Evolutionary conservation across 441 rosid species (phyloP), one percentile per base, ranked within the genome.

Genomic region (Erodium trifolium): DNA sequence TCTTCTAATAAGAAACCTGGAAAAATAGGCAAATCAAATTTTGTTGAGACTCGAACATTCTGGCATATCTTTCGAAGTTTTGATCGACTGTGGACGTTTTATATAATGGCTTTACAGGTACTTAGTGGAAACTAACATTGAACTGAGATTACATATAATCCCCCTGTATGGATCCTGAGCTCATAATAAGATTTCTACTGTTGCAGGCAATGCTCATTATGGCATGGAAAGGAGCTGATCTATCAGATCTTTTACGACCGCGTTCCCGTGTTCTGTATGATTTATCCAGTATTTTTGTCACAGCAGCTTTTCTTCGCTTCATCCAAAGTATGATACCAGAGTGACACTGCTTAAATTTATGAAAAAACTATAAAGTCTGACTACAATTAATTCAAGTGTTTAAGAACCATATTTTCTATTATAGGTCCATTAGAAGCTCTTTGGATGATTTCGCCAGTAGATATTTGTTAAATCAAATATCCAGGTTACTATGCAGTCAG

Each of bases 41-140:
- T 95, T 70, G 83, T 92, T 5, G 99, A 95, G 80, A 87, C 90
- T 34, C 83, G 99, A 71, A 80, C 98, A 76, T 95, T 92, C 82
- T 95, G 97, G 97, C 92, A 95, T 79, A 84, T 95, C 57, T 95
- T 88, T 73, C 89, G 96, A 75, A 92, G 97, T 83, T 95, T 87
- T 83, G 98, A 92, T 72, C 81, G 99, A 49, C 71, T 92, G 63
- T 95, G 99, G 99, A 90, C 99, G 2, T 95, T 95, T 79, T 95
- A 88, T 75, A 71, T 92, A 14, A 78, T 95, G 72, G 95, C 88
- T 77, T 84, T 95, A 66, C 99, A 95, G 96, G 99, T 89, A 81
- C 67, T 71, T 60, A 41, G 70, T 23, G 43, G 57, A 57, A 18
- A 5, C 12, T 3, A 49, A 71, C 14, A 18, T 27, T 72, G 19